Evolutionary conservation across 495 filamentous ascomycete species (phyloP), one percentile per base, ranked within the genome.

Genomic region (Penicillium goetzii): DNA sequence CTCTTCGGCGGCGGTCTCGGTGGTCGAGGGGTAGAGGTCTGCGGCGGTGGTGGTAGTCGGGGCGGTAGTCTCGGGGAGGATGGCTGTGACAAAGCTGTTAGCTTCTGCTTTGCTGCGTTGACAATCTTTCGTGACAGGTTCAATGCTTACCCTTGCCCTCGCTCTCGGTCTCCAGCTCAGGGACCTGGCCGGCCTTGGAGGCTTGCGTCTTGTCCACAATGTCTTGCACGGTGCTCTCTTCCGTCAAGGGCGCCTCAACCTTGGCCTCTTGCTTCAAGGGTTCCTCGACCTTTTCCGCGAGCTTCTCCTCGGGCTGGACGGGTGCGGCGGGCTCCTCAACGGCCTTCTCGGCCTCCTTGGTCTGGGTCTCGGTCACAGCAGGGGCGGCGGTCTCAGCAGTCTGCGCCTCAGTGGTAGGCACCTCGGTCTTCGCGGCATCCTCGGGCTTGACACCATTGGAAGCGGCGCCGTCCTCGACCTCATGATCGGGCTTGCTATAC

Each of bases 381-480:
- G 59, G 36, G 21, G 61, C 64, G 45, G 68, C 43, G 59, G 63
- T 64, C 43, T 62, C 69, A 60, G 73, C 64, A 40, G 65, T 66
- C 36, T 72, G 34, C 58, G 70, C 71, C 52, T 70, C 72, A 15
- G 57, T 71, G 15, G 57, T 67, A 45, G 64, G 69, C 26, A 65
- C 60, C 34, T 76, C 67, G 19, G 70, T 69, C 30, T 72, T 53
- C 53, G 61, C 59, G 21, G 61, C 52, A 33, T 56, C 67, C 50
- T 73, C 67, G 30, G 61, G 54, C 33, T 76, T 71, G 25, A 66
- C 75, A 47, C 74, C 74, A 30, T 73, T 73, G 60, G 76, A 75
- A 53, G 70, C 50, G 56, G 72, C 61, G 34, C 75, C 72, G 8
- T 84, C 78, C 59, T 84, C 81, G 55, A 74, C 72, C 45, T 78